Evolutionary conservation across 805 yeast species (phyloP).

Genomic region (Ogataea degrootiae): DNA sequence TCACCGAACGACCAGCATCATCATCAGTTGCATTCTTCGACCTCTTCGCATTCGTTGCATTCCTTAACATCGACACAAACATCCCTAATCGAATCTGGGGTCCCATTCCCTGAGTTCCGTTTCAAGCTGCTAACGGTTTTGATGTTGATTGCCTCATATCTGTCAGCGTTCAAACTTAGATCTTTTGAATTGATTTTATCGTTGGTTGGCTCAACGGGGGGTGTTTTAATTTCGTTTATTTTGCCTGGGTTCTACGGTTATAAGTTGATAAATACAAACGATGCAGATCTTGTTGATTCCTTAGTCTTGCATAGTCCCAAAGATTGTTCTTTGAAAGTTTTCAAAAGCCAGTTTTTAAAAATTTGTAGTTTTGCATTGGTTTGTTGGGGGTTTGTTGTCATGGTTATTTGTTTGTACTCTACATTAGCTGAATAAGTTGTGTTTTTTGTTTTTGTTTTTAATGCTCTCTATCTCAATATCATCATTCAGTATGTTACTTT

Average conservation of each 20-base stretch:
- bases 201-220: constrained; percentile 79
- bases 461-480: background rate
- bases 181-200: constrained; percentile 69
- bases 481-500: background rate
- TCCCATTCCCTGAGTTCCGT: constrained; percentile 41
- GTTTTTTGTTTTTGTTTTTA: background rate
- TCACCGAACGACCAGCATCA: background rate
- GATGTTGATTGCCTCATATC: constrained; percentile 45
- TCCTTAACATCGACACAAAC: background rate
- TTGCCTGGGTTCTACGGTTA: constrained; percentile 76
- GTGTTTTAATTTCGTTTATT: constrained; percentile 72
- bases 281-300: constrained; percentile 9
- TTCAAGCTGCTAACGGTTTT: constrained; percentile 46
- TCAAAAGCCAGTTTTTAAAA: constrained; percentile 16
- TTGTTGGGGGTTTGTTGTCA: constrained; percentile 51
- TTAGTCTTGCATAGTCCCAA: constrained; percentile 18
- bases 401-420: constrained; percentile 50
- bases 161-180: constrained; percentile 51
- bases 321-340: constrained; percentile 20
- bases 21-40: background rate
- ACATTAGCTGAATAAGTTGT: constrained; percentile 34
- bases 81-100: constrained; percentile 16
- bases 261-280: constrained; percentile 39
- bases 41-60: background rate
- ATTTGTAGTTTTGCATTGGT: constrained; percentile 35